Base-by-base conservation (phyloP, 495 filamentous ascomycete species). In the Parathielavia appendiculata region DNA sequence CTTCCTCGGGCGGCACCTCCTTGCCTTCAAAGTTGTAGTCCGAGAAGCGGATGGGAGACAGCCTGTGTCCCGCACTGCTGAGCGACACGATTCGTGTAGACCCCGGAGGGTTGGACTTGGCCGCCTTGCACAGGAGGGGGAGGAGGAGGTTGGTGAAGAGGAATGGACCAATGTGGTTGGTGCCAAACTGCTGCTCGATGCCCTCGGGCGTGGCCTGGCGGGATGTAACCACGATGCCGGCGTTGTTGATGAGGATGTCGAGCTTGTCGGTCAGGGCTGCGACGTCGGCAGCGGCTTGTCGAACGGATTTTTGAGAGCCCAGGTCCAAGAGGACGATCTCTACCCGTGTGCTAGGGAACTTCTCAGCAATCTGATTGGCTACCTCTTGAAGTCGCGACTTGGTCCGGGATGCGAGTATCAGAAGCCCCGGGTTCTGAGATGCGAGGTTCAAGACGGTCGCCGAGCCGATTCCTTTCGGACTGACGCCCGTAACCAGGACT, bases 91-190 rank as follows among this genome's bases (percentile, higher is more conserved):
- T 62, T 1, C 78, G 67, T 6, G 74, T 76, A 20, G 69, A 66
- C 0, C 74, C 73, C 0, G 69, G 61, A 0, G 69, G 43, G 19
- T 63, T 66, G 0, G 58, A 61, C 47, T 66, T 61, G 13, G 71
- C 71, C 5, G 76, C 73, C 13, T 67, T 66, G 20, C 72, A 51
- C 0, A 83, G 60, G 34, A 81, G 73, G 1, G 71, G 69, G 40
- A 82, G 73, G 11, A 86, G 69, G 52, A 85, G 61, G 60, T 79
- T 81, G 6, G 81, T 83, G 32, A 86, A 70, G 6, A 86, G 66
- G 45, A 83, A 84, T 26, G 82, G 79, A 0, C 81, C 82, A 30
- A 83, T 75, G 59, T 86, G 81, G 63, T 86, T 86, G 14, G 78
- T 79, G 32, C 78, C 73, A 1, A 79, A 75, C 65, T 86, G 84